phyloP scores from a whole-genome alignment of 768 basidiomycete genomes.

The Porpolomopsis calyptriformis region DNA sequence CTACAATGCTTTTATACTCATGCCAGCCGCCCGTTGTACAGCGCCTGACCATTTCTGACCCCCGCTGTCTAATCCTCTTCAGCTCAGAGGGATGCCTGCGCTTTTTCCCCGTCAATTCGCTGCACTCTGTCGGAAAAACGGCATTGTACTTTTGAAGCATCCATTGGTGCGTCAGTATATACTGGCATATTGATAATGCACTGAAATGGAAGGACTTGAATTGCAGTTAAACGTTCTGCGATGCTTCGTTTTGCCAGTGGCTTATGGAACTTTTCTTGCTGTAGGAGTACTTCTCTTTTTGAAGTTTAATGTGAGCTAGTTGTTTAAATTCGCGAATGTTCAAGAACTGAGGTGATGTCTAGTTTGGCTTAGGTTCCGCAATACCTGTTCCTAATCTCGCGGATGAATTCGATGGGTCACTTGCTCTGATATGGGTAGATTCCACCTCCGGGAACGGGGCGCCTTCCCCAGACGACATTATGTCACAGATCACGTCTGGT shows the following conservation, averaged over 20 bases:
- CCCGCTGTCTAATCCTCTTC: too few species aligned
- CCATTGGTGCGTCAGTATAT: slow-evolving; percentile 38
- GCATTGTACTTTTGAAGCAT: slow-evolving; percentile 60
- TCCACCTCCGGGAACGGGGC: slow-evolving; percentile 44
- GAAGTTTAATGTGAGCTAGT: slow-evolving; percentile 43
- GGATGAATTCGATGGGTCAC: slow-evolving; percentile 41
- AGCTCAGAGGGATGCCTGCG: too few species aligned
- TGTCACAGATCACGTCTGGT: slow-evolving; percentile 43
- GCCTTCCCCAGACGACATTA: slow-evolving; percentile 50
- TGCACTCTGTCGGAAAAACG: slow-evolving; percentile 61
- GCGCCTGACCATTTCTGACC: too few species aligned
- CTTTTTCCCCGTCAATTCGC: slow-evolving; percentile 50
- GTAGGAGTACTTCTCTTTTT: slow-evolving; percentile 50
- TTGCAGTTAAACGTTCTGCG: slow-evolving; percentile 46
- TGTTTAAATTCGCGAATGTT: not conserved
- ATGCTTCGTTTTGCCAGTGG: slow-evolving; percentile 54
- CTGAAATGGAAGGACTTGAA: not conserved
- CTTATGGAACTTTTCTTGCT: slow-evolving; percentile 57
- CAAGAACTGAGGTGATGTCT: not conserved
- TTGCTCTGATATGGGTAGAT: slow-evolving; percentile 57
- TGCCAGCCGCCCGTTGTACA: too few species aligned
- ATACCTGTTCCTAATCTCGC: slow-evolving; percentile 37
- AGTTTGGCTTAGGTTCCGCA: slow-evolving; percentile 59
- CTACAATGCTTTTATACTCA: too few species aligned
- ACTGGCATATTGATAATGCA: slow-evolving; percentile 4